Evolutionary conservation across 108 stramenopile species (phyloP), one percentile per base, ranked within the genome.

Genomic region (Licmophora abbreviata): DNA sequence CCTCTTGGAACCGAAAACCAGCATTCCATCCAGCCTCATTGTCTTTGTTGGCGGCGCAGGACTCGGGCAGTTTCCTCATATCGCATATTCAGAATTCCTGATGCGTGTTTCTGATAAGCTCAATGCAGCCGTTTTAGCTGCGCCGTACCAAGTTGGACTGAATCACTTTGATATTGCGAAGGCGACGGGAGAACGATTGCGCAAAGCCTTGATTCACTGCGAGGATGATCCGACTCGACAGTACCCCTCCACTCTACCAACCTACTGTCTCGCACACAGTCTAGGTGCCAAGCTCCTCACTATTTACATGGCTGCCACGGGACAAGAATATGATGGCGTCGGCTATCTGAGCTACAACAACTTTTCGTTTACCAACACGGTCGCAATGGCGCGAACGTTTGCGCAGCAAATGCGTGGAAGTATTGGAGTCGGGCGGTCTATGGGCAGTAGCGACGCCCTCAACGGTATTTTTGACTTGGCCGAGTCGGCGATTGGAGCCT

Each of bases 21-120:
- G 65, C 0, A 68, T 57, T 31, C 88, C 88, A 6, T 85, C 83
- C 8, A 81, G 78, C 48, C 31, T 83, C 0, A 83, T 90, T 58
- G 73, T 85, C 29, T 90, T 90, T 50, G 54, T 78, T 11, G 88
- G 88, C 20, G 88, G 88, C 5, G 88, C 88, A 15, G 83, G 79
- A 1, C 49, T 90, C 29, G 88, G 88, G 8, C 73, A 76, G 38
- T 90, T 71, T 48, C 88, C 88, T 10, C 88, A 90, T 48, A 79
- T 90, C 38, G 76, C 81, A 9, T 90, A 90, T 51, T 68, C 65
- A 21, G 50, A 80, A 51, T 74, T 90, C 4, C 45, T 83, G 9
- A 29, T 51, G 18, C 51, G 71, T 17, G 20, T 90, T 18, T 71
- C 78, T 8, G 35, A 64, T 17, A 42, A 51, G 37, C 68, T 74